Evolutionary conservation across 352 stramenopile genomes (phyloP), one percentile per base, ranked within the genome.

Genomic region (Pseudoperonospora humuli): DNA sequence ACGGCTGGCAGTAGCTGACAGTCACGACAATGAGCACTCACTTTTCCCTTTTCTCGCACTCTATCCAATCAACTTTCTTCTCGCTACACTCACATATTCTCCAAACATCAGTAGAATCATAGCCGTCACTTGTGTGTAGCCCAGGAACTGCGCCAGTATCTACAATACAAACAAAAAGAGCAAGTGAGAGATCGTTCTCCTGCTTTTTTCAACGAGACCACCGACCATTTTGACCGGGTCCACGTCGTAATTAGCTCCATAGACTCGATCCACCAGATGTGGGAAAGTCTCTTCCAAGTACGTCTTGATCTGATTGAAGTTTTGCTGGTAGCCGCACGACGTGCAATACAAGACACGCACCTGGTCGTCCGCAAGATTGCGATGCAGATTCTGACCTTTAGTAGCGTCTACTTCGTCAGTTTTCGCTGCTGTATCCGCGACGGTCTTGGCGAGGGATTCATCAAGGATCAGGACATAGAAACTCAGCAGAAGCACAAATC

Each of bases 281-380:
- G 78, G 78, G 44, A 86, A 88, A 26, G 70, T 80, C 29, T 87
- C 63, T 56, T 86, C 78, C 33, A 91, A 36, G 43, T 68, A 73
- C 31, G 58, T 64, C 49, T 78, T 79, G 23, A 88, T 63, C 48
- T 91, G 67, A 14, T 61, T 28, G 45, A 84, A 91, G 61, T 87
- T 91, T 43, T 88, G 73, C 50, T 75, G 58, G 64, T 84, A 91
- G 43, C 79, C 79, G 52, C 79, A 91, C 38, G 79, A 71, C 32
- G 75, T 76, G 49, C 79, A 91, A 57, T 67, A 87, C 23, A 57
- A 54, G 24, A 91, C 55, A 42, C 58, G 69, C 28, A 91, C 67
- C 14, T 77, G 38, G 57, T 90, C 78, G 44, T 87, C 64, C n/a
- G 52, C 59, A 17, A 81, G 61, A 54, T 55, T 48, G 10, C 61